Evolutionary conservation across 2,329 filamentous ascomycete genomes (phyloP).

Genomic region (Lomentospora prolificans): DNA sequence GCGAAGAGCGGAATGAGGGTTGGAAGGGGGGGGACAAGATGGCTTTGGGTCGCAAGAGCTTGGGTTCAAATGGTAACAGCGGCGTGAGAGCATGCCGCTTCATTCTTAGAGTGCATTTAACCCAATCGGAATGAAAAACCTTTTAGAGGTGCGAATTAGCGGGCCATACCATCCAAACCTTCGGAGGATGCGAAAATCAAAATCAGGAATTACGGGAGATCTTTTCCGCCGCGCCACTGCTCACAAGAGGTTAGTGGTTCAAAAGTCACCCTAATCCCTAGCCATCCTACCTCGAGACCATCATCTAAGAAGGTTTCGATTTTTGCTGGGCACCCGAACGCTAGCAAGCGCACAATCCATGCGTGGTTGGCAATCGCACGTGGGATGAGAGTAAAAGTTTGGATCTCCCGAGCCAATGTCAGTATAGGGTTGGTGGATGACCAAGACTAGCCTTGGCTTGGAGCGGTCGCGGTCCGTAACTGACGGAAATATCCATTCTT

Average conservation of each 20-base stretch:
- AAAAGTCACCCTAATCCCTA: not conserved
- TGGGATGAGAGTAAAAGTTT: not conserved
- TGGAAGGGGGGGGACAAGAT: too few species aligned
- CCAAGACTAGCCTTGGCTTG: too few species aligned
- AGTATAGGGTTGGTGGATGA: too few species aligned
- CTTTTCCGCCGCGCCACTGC: not conserved
- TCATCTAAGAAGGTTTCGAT: not conserved
- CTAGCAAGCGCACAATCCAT: not conserved
- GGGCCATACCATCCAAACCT: not conserved
- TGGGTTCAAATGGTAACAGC: too few species aligned
- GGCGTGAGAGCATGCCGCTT: too few species aligned
- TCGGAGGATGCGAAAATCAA: not conserved
- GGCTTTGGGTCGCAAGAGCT: too few species aligned
- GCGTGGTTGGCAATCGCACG: not conserved
- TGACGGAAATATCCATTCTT: too few species aligned
- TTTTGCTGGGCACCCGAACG: too few species aligned
- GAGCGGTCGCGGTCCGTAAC: too few species aligned
- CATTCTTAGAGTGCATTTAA: too few species aligned
- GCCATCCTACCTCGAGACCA: not conserved
- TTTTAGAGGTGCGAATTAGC: not conserved
- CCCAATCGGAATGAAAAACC: not conserved
- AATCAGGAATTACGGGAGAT: conserved; percentile 4
- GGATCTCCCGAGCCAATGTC: too few species aligned
- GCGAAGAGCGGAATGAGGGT: too few species aligned
- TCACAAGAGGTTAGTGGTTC: not conserved